Evolutionary conservation across 2,329 filamentous ascomycete genomes (phyloP), one percentile per base, ranked within the genome.

Genomic region (Trematosphaeria pertusa): DNA sequence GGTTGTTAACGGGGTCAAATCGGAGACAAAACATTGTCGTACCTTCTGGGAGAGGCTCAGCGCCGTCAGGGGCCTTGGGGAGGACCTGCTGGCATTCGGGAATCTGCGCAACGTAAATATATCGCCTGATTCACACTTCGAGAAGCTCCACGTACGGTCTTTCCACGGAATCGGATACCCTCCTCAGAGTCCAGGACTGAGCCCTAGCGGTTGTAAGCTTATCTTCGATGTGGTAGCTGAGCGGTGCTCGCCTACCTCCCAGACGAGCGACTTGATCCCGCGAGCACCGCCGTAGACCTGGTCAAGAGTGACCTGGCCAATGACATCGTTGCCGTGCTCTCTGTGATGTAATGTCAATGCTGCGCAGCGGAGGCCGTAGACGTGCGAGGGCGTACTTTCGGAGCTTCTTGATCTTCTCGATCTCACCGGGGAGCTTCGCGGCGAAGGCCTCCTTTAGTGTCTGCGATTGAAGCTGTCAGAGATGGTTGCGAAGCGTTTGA

Each of bases 211-310:
- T 42, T 45, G 55, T 64, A 36, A 65, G 58, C 47, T 42, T 53
- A 31, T 52, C 26, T 34, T 46, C 15, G 34, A 10, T 26, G 22
- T 21, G 31, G 14, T 36, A 5, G 10, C 12, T 24, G 43, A 47
- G 14, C 4, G 20, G 39, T 43, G 54, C 50, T 37, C 31, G 43
- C 70, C 38, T 58, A 81, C 88, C 81, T 99, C 94, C 94, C 94
- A 99, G 69, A 99, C 94, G 54, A 99, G 87, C 65, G 87, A 88
- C 86, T 97, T 99, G 81, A 99, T 96, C 72, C 94, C 93, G 82
- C 94, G 93, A 72, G 94, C 94, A 87, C 94, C 94, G 75, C 94
- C 94, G 77, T 97, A 99, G 74, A 96, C 94, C 82, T 99, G 94
- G 83, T 97, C 94, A 62, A 99, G 89, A 54, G 94, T 99, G 75